A percentile compares a stretch with the other conserved stretches of the same genome.
phyloP scores from a whole-genome alignment of 2,329 filamentous ascomycete species.

The Trichoderma sp. region DNA sequence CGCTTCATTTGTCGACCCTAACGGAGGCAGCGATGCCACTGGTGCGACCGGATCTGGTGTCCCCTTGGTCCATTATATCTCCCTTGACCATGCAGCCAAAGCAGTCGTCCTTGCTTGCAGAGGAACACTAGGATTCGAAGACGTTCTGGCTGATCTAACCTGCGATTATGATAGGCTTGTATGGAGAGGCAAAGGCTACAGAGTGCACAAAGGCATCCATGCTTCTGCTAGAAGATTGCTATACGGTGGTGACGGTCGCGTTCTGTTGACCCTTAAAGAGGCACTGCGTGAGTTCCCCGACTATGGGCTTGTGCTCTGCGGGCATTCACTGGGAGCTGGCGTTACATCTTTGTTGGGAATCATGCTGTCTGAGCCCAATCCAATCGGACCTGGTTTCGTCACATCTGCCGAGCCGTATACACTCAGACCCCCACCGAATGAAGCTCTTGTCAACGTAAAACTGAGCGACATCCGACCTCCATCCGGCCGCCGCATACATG shows the following conservation, averaged over 20 bases:
- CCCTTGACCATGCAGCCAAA: slow-evolving; percentile 67
- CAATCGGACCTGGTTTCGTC: slow-evolving; percentile 56
- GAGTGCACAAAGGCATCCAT: slow-evolving; percentile 73
- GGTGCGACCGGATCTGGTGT: slow-evolving; percentile 65
- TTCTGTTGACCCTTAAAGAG: slow-evolving; percentile 63
- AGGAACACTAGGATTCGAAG: slow-evolving; percentile 70
- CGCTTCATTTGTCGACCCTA: slow-evolving; percentile 67
- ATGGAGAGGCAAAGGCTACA: slow-evolving; percentile 63
- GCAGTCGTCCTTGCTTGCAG: slow-evolving; percentile 71
- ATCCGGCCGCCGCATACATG: slow-evolving; percentile 67
- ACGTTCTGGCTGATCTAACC: slow-evolving; percentile 70
- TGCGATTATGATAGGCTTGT: slow-evolving; percentile 67
- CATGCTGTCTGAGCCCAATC: slow-evolving; percentile 64
- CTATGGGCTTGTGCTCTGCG: slow-evolving; percentile 68
- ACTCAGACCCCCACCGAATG: slow-evolving; percentile 38
- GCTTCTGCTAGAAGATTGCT: slow-evolving; percentile 66
- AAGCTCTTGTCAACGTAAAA: slow-evolving; percentile 28
- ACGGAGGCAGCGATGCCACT: slow-evolving; percentile 63
- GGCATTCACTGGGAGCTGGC: slow-evolving; percentile 66
- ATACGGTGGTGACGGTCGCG: slow-evolving; percentile 63
- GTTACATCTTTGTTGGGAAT: slow-evolving; percentile 69
- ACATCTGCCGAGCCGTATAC: slow-evolving; percentile 53
- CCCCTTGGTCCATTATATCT: slow-evolving; percentile 70
- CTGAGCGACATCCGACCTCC: slow-evolving; percentile 53
- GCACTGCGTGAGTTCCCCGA: slow-evolving; percentile 64